Evolutionary conservation across 2,329 filamentous ascomycete genomes (phyloP).

Genomic region (Talaromyces rugulosus): DNA sequence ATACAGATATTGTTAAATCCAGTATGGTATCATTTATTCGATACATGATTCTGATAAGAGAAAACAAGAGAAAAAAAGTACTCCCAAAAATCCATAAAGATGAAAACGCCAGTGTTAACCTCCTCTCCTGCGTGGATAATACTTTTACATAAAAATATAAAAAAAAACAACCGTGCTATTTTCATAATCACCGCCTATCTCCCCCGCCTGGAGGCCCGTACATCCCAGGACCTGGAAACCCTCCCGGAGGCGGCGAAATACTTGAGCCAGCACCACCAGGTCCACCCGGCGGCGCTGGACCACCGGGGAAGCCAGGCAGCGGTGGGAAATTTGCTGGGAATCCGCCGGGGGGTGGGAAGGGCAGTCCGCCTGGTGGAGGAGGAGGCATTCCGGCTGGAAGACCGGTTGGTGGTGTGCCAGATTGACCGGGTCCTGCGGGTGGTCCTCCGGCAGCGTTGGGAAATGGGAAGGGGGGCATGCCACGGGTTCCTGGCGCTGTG

Average conservation of each 20-base stretch:
- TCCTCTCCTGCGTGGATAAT: background rate
- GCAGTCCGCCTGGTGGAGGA: constrained; percentile 31
- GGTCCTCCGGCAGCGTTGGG: constrained; percentile 39
- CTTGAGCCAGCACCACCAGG: constrained; percentile 20
- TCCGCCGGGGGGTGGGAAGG: constrained; percentile 35
- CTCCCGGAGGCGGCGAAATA: constrained; percentile 13
- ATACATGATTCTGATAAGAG: background rate
- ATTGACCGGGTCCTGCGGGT: background rate
- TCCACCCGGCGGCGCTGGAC: constrained; percentile 30
- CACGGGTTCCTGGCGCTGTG: constrained; percentile 52
- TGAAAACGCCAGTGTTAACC: background rate
- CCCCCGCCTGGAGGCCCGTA: constrained; percentile 12
- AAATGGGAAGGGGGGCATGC: constrained; percentile 45
- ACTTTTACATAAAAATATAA: background rate
- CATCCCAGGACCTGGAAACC: constrained; percentile 11
- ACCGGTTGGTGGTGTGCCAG: constrained; percentile 3
- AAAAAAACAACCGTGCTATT: background rate
- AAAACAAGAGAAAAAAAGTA: background rate
- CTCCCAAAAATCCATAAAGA: background rate
- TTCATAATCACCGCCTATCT: constrained; percentile 23
- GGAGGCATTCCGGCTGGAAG: constrained; percentile 19
- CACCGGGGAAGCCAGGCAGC: constrained; percentile 27
- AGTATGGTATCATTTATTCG: background rate
- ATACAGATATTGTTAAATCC: background rate
- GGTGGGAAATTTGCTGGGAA: constrained; percentile 43